Evolutionary conservation across 2,329 filamentous ascomycete genomes (phyloP), one percentile per base, ranked within the genome.

Genomic region (Trichoderma koningii): DNA sequence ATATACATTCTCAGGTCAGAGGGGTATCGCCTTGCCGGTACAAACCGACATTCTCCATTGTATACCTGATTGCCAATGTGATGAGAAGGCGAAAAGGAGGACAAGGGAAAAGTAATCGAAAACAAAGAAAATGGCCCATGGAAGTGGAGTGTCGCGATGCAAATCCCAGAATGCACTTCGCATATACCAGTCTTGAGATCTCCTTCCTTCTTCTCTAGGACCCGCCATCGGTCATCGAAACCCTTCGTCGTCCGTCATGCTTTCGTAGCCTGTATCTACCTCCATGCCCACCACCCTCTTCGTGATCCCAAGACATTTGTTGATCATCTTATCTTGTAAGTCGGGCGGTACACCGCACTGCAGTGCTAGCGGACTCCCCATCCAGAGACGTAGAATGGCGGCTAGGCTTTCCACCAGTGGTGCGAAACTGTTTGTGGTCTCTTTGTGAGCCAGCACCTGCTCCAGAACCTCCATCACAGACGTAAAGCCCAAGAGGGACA

Each of bases 261-360:
- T 87, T 55, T 80, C 85, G 72, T 88, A 88, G 7, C 86, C 86
- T 1, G 82, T 82, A 69, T 88, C 86, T 14, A 78, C 75, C 65
- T 86, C 82, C 81, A 88, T 87, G 9, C 86, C 85, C 7, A 87
- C 81, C 44, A 85, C 76, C 56, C 77, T 81, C 72, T 85, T 86
- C 15, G 83, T 85, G 42, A 88, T 80, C 12, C 74, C 71, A 19
- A 88, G 73, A 66, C 86, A 89, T 59, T 80, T 78, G 56, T 84
- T 80, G 3, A 88, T 82, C 69, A 87, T 80, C 67, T 78, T 78
- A 64, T 80, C 79, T 65, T 85, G 82, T n/a, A 85, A 74, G 15
- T 81, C 78, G 2, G 77, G 76, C 19, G 79, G 77, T n/a, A 89
- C 75, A 2, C 82, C 83, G 56, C 80, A 81, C 63, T 79, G 80